Conservation (phyloP, 2,329 filamentous ascomycete genomes). For the Aspergillus candidus region DNA sequence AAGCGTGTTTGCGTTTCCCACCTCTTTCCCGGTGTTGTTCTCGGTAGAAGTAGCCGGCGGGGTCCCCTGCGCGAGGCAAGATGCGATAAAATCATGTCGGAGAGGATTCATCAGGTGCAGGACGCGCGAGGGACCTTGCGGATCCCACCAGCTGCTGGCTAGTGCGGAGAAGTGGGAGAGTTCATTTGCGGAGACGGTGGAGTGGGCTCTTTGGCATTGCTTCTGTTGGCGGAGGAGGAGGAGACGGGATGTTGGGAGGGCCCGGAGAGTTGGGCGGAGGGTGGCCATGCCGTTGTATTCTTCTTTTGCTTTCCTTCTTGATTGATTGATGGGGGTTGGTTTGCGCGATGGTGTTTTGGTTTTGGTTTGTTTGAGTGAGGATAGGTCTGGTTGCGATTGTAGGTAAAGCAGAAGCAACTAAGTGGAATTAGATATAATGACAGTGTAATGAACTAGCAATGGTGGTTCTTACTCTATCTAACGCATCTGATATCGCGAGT, state of each 20-base stretch:
- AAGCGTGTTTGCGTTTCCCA: slow-evolving; percentile 19
- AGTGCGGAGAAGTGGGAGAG: slow-evolving; percentile 92
- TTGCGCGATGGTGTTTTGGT: not conserved
- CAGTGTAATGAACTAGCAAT: no score
- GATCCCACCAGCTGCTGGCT: slow-evolving; percentile 95
- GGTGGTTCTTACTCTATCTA: no score
- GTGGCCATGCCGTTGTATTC: slow-evolving; percentile 2
- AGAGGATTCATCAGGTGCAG: slow-evolving; percentile 98
- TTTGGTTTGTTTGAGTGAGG: not conserved
- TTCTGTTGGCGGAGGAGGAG: not conserved
- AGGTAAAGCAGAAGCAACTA: no score
- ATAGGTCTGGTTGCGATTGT: no score
- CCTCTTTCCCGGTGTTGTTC: slow-evolving; percentile 1
- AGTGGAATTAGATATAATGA: no score
- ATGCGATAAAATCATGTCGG: slow-evolving; percentile 82
- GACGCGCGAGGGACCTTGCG: slow-evolving; percentile 82
- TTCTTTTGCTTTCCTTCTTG: not conserved
- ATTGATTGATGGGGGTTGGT: not conserved
- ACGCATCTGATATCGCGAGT: no score
- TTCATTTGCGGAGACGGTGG: slow-evolving; percentile 72
- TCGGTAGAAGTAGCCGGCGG: slow-evolving; percentile 22
- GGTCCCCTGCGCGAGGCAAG: slow-evolving; percentile 58
- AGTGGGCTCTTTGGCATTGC: slow-evolving; percentile 20
- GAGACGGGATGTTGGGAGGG: slow-evolving; percentile 1
- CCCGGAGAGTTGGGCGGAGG: slow-evolving; percentile 7